Evolutionary conservation across 345 rosid genomes (phyloP).

Genomic region (Rhizophora apiculata): DNA sequence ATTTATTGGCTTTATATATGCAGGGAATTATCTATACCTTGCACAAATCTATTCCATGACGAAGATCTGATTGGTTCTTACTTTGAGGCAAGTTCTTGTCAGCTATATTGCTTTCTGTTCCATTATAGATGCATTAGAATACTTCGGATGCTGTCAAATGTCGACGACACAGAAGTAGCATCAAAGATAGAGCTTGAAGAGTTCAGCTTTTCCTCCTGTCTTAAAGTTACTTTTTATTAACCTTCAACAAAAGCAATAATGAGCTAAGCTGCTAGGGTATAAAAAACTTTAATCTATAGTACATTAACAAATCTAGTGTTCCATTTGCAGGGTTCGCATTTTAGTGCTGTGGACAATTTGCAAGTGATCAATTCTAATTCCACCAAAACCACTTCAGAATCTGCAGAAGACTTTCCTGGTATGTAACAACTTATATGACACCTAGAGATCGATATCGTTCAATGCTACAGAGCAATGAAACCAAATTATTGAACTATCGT

Average conservation of each 20-base stretch:
- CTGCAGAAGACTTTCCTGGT: conserved; percentile 38
- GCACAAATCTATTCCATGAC: conserved; percentile 40
- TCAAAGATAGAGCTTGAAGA: too few species aligned
- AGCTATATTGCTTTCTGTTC: too few species aligned
- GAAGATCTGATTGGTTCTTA: conserved; percentile 36
- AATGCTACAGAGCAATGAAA: neutral
- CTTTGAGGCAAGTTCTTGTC: conserved; percentile 39
- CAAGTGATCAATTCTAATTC: conserved; percentile 16
- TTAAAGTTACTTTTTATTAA: neutral
- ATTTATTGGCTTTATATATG: conserved; percentile 7
- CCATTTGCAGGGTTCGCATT: conserved; percentile 33
- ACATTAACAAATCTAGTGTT: conserved; percentile 4
- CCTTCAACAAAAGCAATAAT: neutral
- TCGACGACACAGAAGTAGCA: too few species aligned
- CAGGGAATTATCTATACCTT: conserved; percentile 46
- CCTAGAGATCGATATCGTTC: neutral
- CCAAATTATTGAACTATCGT: neutral
- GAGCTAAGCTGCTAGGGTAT: neutral
- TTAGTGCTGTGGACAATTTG: conserved; percentile 23
- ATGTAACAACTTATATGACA: conserved; percentile 2
- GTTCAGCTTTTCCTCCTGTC: neutral
- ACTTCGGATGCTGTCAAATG: too few species aligned
- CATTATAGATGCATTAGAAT: too few species aligned
- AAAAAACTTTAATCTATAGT: neutral
- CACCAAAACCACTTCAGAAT: conserved; percentile 14